Evolutionary conservation across 768 basidiomycete species (phyloP).

Genomic region (Kondoa subrosea): DNA sequence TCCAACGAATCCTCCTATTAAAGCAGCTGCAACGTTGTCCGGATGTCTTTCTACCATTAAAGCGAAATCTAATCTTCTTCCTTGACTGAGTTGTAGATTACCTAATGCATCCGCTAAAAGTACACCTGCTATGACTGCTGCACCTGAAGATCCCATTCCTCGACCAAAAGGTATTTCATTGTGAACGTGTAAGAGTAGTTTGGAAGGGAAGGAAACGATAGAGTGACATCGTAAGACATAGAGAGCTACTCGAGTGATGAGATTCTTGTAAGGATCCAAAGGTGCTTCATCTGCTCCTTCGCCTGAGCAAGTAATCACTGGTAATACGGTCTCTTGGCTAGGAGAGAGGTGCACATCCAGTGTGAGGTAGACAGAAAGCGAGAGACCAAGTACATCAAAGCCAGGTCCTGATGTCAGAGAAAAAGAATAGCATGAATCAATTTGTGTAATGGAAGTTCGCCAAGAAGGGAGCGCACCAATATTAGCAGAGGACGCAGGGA

Average conservation of each 20-base stretch:
- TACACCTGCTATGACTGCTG: conserved; percentile 95
- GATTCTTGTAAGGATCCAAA: conserved; percentile 86
- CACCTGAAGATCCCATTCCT: conserved; percentile 91
- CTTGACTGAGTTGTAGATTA: conserved; percentile 47
- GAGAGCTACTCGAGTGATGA: conserved; percentile 88
- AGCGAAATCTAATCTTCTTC: conserved; percentile 79
- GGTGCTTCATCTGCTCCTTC: conserved; percentile 84
- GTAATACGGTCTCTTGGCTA: conserved; percentile 33
- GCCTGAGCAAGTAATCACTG: conserved; percentile 60
- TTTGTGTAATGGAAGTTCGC: background rate
- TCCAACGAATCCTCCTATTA: conserved; percentile 92
- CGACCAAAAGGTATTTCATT: conserved; percentile 98
- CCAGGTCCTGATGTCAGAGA: conserved; percentile 8
- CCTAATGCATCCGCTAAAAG: conserved; percentile 75
- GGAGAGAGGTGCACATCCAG: conserved; percentile 45
- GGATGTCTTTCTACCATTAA: conserved; percentile 99
- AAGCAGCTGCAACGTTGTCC: conserved; percentile 94
- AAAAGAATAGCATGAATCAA: background rate
- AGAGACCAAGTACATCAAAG: conserved; percentile 85
- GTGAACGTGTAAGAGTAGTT: conserved; percentile 55
- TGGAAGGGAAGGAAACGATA: conserved; percentile 47
- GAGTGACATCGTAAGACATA: conserved; percentile 86
- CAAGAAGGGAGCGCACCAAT: background rate
- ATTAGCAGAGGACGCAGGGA: conserved; percentile 6
- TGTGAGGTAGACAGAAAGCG: conserved; percentile 67